phyloP scores from a whole-genome alignment of 2,329 filamentous ascomycete species.

The Cytospora paraplurivora region DNA sequence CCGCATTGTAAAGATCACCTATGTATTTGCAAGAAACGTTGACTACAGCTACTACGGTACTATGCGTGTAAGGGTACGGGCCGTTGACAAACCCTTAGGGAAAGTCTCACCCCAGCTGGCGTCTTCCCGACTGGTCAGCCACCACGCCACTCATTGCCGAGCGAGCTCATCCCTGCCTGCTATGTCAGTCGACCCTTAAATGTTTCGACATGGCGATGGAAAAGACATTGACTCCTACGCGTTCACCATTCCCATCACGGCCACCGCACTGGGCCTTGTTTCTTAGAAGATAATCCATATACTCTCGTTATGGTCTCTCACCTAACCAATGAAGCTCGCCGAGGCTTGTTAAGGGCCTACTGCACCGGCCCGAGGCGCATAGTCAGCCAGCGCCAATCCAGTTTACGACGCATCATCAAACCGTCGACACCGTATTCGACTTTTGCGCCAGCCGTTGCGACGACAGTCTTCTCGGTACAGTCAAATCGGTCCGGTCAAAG shows the following conservation, averaged over 20 bases:
- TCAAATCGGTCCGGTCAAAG: neutral
- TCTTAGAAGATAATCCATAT: neutral
- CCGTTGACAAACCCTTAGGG: too few relatives aligned
- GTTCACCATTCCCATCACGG: neutral
- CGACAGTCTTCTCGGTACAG: neutral
- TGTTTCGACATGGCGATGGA: neutral
- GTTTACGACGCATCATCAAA: neutral
- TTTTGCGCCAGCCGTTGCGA: neutral
- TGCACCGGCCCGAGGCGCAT: neutral
- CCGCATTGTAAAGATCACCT: too few relatives aligned
- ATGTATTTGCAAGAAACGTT: too few relatives aligned
- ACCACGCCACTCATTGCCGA: neutral
- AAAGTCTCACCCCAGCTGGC: neutral
- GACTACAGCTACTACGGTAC: too few relatives aligned
- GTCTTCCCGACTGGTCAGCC: neutral
- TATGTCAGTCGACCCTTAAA: neutral
- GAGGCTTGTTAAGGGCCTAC: constrained; percentile 16
- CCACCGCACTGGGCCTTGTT: neutral
- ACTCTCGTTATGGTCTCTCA: constrained; percentile 25
- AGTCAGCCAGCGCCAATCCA: neutral
- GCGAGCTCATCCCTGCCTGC: neutral
- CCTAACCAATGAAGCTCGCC: constrained; percentile 17
- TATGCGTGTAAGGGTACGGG: neutral
- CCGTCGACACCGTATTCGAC: constrained; percentile 10
- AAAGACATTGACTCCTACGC: constrained; percentile 4